Base-by-base conservation (phyloP, 495 filamentous ascomycete species). In the Amphirosellinia nigrospora region DNA sequence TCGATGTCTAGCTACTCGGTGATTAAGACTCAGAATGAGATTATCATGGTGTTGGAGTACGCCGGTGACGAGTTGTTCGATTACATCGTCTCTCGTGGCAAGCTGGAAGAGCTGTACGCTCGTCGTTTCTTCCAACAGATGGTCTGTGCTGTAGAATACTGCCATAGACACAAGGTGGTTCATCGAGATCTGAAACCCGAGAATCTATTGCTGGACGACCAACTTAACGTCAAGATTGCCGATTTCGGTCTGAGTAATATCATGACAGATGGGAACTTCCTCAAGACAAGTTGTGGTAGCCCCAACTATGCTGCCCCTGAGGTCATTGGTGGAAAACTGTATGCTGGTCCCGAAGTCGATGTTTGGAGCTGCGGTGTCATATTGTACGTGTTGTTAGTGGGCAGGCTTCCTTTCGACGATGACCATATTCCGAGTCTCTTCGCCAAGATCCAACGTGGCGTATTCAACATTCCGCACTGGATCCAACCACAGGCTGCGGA, bases 311-410 rank as follows among this genome's bases (percentile, higher is more conserved):
- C 96, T 23, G 96, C 96, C 5, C 96, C 96, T 3, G 96, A 99
- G 79, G 96, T 99, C 70, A 99, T 99, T 74, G 94, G 93, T 53
- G 96, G 96, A 16, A 99, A 98, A 85, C 85, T 99, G 64, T 99
- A 99, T 75, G 96, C 96, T 32, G 96, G 96, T 2, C 96, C 96
- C 3, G 96, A 99, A 80, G 96, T 99, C 53, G 96, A 99, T 79
- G 96, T 99, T 10, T 99, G 96, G 96, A 98, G 96, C 81, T 98
- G 95, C 76, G 96, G 96, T 75, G 96, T 99, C 72, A 99, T 99
- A 73, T 86, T 99, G 63, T 99, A 98, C 77, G 96, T 99, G 64
- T 83, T 99, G 73, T 85, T 99, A 32, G 93, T 95, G 55, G 96
- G 96, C 61, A 86, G 94, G 45, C 84, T 99, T 34, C 96, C 96